phyloP scores from a whole-genome alignment of 768 basidiomycete genomes.

The Termitomyces sp. region DNA sequence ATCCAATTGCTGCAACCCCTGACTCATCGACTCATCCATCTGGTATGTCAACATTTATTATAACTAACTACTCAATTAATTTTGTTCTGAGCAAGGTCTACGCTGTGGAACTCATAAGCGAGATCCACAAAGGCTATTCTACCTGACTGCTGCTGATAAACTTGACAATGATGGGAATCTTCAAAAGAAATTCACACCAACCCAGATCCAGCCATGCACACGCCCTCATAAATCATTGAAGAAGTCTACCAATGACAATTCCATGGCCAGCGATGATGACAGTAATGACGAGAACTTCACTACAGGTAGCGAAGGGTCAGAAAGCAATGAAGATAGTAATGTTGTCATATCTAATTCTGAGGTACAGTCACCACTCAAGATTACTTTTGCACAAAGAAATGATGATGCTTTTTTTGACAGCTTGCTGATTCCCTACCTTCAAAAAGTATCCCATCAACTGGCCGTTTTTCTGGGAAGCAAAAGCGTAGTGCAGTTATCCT shows the following conservation, averaged over 20 bases:
- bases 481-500: not conserved
- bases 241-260: not conserved
- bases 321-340: not conserved
- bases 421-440: not conserved
- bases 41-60: no score
- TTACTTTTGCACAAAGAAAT: no score
- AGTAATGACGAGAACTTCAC: not conserved
- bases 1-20: not conserved
- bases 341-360: not conserved
- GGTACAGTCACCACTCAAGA: not conserved
- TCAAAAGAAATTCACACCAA: not conserved
- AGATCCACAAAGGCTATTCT: not conserved
- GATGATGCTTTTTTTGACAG: not conserved
- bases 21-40: no score
- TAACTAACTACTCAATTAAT: no score
- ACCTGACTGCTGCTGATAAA: not conserved
- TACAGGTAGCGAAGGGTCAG: not conserved
- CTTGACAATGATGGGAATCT: not conserved
- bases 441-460: not conserved
- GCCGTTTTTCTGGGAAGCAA: not conserved
- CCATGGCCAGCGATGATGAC: not conserved
- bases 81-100: no score
- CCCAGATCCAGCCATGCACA: not conserved
- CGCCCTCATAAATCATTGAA: not conserved
- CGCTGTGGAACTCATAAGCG: not conserved